Evolutionary conservation across 1,284 basidiomycete species (phyloP).

Genomic region (Abortiporus biennis): DNA sequence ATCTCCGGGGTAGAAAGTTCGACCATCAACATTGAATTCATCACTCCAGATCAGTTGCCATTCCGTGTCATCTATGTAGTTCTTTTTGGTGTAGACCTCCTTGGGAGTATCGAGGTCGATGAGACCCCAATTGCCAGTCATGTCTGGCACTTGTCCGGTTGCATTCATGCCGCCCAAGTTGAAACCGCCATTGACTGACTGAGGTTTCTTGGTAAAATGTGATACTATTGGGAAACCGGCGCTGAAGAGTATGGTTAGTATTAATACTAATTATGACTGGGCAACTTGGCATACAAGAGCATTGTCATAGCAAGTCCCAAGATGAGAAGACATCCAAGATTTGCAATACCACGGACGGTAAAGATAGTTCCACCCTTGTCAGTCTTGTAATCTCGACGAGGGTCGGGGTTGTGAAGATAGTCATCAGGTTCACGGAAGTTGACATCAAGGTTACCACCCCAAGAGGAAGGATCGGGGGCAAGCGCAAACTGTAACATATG

Average conservation of each 20-base stretch:
- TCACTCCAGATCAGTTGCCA: conserved; percentile 44
- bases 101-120: conserved; percentile 65
- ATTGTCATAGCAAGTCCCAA: conserved; percentile 55
- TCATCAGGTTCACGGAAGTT: conserved; percentile 60
- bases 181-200: conserved; percentile 39
- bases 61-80: conserved; percentile 28
- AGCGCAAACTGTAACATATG: conserved; percentile 53
- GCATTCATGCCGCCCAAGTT: conserved; percentile 73
- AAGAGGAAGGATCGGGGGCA: conserved; percentile 61
- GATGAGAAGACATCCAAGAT: conserved; percentile 72
- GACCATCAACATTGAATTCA: conserved; percentile 47
- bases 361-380: conserved; percentile 62
- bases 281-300: conserved; percentile 54
- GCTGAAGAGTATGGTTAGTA: conserved; percentile 9
- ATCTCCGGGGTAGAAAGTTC: conserved; percentile 43
- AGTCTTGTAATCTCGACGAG: conserved; percentile 56
- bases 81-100: conserved; percentile 24
- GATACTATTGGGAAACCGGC: conserved; percentile 47
- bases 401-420: conserved; percentile 70
- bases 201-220: conserved; percentile 35
- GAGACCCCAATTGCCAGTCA: conserved; percentile 43
- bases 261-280: neutral
- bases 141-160: conserved; percentile 46
- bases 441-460: conserved; percentile 58
- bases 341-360: conserved; percentile 66